These are phyloP conservation scores for Xylariaceae sp. DNA, from an alignment of 2,329 filamentous ascomycete species.

Conservation along the genomic window DNA sequence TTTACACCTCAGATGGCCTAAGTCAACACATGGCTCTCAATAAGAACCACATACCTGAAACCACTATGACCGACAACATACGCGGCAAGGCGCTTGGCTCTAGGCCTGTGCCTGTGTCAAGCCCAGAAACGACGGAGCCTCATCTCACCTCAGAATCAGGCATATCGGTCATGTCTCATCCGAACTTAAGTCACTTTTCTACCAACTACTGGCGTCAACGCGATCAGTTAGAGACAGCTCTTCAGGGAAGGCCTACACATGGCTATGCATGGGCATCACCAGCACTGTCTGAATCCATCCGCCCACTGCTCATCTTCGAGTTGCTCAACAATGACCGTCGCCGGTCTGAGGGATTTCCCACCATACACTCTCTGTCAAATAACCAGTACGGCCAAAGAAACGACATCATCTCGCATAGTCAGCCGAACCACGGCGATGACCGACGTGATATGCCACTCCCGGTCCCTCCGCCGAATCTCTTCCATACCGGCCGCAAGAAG, in stretches of 20 bases:
- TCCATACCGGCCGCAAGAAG: conserved; percentile 2
- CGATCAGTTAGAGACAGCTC: background rate
- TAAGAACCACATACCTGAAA: background rate
- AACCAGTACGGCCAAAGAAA: too few relatives aligned
- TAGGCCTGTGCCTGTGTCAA: background rate
- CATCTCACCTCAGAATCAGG: too few relatives aligned
- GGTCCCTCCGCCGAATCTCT: conserved; percentile 2
- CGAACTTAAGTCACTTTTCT: background rate
- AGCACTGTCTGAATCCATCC: background rate
- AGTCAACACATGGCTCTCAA: background rate
- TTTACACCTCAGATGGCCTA: background rate
- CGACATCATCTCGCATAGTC: too few relatives aligned
- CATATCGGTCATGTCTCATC: background rate
- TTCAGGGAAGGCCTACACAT: background rate
- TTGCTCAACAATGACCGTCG: background rate
- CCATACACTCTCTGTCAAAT: background rate
- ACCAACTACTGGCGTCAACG: background rate
- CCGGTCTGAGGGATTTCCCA: background rate
- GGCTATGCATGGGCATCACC: conserved; percentile 11
- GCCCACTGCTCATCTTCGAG: background rate
- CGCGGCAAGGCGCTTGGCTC: too few relatives aligned
- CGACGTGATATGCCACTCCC: background rate
- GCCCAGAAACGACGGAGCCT: background rate
- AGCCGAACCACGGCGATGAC: background rate
- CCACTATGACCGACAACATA: background rate